Percentiles rank a stretch among this genome's conserved stretches.
Conservation (phyloP, 768 basidiomycete species). For the Flagelloscypha sp. region DNA sequence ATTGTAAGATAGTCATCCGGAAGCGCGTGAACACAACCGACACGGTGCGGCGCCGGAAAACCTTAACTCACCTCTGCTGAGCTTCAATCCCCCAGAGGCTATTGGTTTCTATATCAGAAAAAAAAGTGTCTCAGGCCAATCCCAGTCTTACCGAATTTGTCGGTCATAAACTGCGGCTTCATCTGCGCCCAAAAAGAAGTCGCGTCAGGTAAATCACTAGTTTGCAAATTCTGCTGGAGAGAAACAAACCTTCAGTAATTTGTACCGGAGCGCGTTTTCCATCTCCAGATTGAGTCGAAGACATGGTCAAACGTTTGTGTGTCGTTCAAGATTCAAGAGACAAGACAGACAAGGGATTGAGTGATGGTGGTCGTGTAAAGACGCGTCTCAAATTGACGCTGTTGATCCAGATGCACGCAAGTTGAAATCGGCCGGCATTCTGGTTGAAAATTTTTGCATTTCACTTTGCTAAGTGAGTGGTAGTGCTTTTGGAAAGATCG, state of each 20-base stretch:
- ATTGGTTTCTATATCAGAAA: too few species aligned
- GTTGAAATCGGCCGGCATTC: too few species aligned
- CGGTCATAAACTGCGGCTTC: conserved; percentile 90
- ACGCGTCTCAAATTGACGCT: too few species aligned
- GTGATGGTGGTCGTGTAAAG: too few species aligned
- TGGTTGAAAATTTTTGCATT: too few species aligned
- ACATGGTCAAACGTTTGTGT: conserved; percentile 8
- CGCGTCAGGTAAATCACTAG: not conserved
- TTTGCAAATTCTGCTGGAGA: too few species aligned
- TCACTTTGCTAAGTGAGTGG: too few species aligned
- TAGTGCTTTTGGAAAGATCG: too few species aligned
- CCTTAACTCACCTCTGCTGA: conserved; percentile 67
- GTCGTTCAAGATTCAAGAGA: too few species aligned
- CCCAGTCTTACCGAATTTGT: conserved; percentile 92
- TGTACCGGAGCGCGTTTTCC: conserved; percentile 33
- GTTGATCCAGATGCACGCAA: too few species aligned
- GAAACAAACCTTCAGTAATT: conserved; percentile 61
- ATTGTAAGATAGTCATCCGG: not conserved
- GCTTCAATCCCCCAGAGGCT: conserved; percentile 98
- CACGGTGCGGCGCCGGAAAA: conserved; percentile 6
- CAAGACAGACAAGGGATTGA: too few species aligned
- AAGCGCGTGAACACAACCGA: conserved; percentile 1
- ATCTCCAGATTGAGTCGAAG: conserved; percentile 19
- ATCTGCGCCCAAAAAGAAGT: conserved; percentile 22
- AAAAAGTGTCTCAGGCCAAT: too few species aligned